A percentile compares a stretch with the other conserved stretches of the same genome.
Conservation (phyloP, 371 early-diverging fungal genomes). For the Mucor mucedo region DNA sequence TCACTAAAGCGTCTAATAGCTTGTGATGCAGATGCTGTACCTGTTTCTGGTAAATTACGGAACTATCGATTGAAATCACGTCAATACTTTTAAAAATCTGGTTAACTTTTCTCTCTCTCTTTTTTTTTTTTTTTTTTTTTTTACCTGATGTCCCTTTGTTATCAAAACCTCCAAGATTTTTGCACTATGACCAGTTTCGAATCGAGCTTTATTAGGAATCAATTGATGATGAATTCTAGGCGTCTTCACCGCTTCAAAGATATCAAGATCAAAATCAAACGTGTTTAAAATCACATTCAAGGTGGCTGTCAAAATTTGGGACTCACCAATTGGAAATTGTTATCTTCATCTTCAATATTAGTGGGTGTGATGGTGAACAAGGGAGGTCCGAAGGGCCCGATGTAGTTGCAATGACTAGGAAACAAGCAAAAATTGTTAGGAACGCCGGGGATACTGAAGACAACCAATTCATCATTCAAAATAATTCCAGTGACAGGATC, state of each 20-base stretch:
- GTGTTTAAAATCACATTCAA: slow-evolving; percentile 81
- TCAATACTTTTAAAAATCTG: neutral
- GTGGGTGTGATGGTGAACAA: slow-evolving; percentile 90
- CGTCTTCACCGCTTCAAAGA: slow-evolving; percentile 76
- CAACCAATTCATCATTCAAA: slow-evolving; percentile 98
- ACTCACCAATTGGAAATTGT: slow-evolving; percentile 83
- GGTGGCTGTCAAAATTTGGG: slow-evolving; percentile 88
- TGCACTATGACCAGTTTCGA: slow-evolving; percentile 30
- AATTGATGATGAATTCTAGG: slow-evolving; percentile 96
- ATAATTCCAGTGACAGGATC: slow-evolving; percentile 96
- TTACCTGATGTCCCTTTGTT: slow-evolving; percentile 36
- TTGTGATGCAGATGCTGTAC: slow-evolving; percentile 40
- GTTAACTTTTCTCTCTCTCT: neutral
- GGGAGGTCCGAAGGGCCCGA: slow-evolving; percentile 90
- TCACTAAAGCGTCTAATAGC: slow-evolving; percentile 36
- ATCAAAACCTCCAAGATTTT: slow-evolving; percentile 15
- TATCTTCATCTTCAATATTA: slow-evolving; percentile 77
- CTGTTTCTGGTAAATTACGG: slow-evolving; percentile 21
- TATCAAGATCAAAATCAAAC: slow-evolving; percentile 67
- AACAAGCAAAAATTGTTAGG: slow-evolving; percentile 86
- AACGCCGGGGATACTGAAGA: slow-evolving; percentile 91
- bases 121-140: neutral
- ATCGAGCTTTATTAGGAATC: slow-evolving; percentile 73
- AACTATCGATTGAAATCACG: slow-evolving; percentile 5
- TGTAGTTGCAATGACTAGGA: slow-evolving; percentile 85